Evolutionary conservation across 2,329 filamentous ascomycete species (phyloP).

Genomic region (Nigrospora oryzae): DNA sequence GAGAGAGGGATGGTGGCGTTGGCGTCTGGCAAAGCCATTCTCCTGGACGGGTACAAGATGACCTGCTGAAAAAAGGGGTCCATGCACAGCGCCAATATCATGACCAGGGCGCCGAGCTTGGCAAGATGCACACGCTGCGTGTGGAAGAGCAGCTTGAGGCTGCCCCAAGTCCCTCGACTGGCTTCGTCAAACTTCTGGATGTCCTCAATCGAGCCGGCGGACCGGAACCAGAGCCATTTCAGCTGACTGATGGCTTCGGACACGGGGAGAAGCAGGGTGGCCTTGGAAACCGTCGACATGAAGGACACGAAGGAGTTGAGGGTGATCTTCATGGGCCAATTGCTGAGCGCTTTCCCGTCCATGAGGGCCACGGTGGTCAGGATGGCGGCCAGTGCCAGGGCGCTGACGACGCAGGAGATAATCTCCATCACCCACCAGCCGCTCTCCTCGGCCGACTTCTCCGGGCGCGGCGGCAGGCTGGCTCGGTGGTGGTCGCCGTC

Average conservation of each 20-base stretch:
- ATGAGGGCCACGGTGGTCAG: constrained; percentile 4
- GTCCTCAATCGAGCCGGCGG: constrained; percentile 5
- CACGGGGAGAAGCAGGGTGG: constrained; percentile 5
- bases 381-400: constrained; percentile 4
- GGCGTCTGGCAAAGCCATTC: background rate
- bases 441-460: background rate
- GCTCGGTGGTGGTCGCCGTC: background rate
- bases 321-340: constrained; percentile 7
- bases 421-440: constrained; percentile 6
- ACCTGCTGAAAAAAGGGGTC: constrained; percentile 9
- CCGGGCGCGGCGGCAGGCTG: background rate
- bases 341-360: constrained; percentile 4
- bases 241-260: constrained; percentile 9
- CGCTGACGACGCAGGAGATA: constrained; percentile 4
- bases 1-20: constrained; percentile 3
- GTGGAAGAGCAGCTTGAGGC: constrained; percentile 5
- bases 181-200: constrained; percentile 10
- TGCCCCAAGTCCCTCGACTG: constrained; percentile 8
- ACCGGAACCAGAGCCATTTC: constrained; percentile 8
- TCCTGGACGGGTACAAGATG: constrained; percentile 5
- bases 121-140: constrained; percentile 5
- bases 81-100: constrained; percentile 5
- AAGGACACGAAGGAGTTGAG: constrained; percentile 10
- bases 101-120: constrained; percentile 10
- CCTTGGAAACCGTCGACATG: constrained; percentile 8